Evolutionary conservation across 352 stramenopile species (phyloP), one percentile per base, ranked within the genome.

Genomic region (Phytophthora agathidicida): DNA sequence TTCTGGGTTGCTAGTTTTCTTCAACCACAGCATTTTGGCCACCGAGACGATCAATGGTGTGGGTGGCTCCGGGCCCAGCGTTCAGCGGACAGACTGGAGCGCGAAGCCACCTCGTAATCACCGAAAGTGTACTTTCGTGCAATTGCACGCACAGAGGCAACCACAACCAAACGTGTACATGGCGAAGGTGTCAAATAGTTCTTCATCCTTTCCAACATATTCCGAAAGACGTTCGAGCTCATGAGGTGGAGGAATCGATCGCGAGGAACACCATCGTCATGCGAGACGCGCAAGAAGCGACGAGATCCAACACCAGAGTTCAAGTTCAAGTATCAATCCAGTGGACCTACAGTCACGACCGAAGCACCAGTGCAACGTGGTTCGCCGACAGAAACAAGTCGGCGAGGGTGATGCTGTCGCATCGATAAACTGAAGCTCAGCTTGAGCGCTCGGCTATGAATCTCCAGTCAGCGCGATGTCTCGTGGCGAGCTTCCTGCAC

Each of bases 11-110:
- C 33, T 11, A 32, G 16, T 43, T 30, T 70, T 66, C 57, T 66
- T 70, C 61, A 70, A 70, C 61, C 61, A 70, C 61, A 55, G 39
- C 61, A 26, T 24, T 65, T 69, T 69, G 59, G 31, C n/a, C 10
- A 24, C n/a, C 42, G n/a, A n/a, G n/a, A 31, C 33, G 27, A 57
- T 42, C 26, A 44, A 3, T 49, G 32, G 45, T 10, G 43, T 24
- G 35, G 39, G 44, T 56, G 19, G 49, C 35, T 50, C 35, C 13
- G 14, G n/a, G 26, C 13, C 23, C n/a, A 6, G 9, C 14, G 20
- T 45, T 45, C 47, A 8, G 38, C 41, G 31, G 17, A 16, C 24
- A 22, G 17, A 39, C 48, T 24, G 36, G n/a, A 41, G 11, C 17
- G 27, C 46, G 54, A 39, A 65, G 57, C 57, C 57, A 61, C 31